A percentile compares a stretch with the other conserved stretches of the same genome.
These are phyloP conservation scores for Chalciporus sphaerocephalus DNA, from an alignment of 768 basidiomycete species.

Conservation along the genomic window DNA sequence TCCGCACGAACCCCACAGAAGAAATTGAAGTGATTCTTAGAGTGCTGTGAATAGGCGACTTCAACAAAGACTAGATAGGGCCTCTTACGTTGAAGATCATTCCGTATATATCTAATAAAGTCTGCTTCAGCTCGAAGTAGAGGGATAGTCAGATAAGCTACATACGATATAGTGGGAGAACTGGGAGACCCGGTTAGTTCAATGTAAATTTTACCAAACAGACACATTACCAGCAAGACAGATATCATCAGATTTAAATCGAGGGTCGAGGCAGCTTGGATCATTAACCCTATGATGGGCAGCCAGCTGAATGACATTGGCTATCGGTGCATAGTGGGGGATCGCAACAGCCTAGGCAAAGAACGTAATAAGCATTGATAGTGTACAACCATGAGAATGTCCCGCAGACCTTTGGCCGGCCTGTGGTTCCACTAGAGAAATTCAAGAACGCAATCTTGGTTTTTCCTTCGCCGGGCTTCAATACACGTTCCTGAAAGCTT, in stretches of 20 bases:
- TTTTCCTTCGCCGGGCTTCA: constrained; percentile 57
- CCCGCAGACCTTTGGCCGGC: constrained; percentile 58
- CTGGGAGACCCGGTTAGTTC: constrained; percentile 29
- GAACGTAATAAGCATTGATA: background rate
- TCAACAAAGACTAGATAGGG: background rate
- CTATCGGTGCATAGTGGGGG: constrained; percentile 54
- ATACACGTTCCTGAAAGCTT: constrained; percentile 45
- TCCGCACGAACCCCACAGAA: constrained; percentile 46
- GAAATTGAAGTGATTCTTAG: constrained; percentile 54
- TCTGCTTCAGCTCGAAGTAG: background rate
- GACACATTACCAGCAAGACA: constrained; percentile 49
- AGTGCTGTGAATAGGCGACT: constrained; percentile 23
- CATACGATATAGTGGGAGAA: constrained; percentile 61
- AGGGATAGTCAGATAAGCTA: background rate
- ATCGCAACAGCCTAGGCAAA: constrained; percentile 52
- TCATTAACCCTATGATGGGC: constrained; percentile 49
- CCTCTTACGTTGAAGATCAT: constrained; percentile 52
- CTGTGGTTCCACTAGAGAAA: constrained; percentile 76
- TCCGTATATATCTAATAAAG: constrained; percentile 57
- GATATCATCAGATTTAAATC: constrained; percentile 59
- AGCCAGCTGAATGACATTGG: constrained; percentile 59
- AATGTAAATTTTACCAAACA: background rate
- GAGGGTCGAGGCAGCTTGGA: constrained; percentile 41
- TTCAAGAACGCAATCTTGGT: constrained; percentile 67
- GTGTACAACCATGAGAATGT: background rate